Evolutionary conservation across 371 early-diverging fungal genomes (phyloP).

Genomic region (Syncephalastrum contaminatum): DNA sequence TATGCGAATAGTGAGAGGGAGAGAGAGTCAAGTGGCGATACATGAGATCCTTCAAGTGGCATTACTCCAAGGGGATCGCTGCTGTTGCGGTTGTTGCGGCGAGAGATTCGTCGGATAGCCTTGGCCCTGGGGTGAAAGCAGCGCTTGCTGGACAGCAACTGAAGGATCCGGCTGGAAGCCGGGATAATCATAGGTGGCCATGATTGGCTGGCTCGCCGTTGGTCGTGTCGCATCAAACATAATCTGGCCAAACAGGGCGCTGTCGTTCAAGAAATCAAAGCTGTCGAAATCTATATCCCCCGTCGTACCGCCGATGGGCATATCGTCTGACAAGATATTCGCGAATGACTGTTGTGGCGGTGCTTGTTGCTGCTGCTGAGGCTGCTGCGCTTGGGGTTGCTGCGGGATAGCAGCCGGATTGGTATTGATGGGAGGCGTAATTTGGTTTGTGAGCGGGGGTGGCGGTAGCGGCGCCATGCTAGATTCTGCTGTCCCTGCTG

Average conservation of each 20-base stretch:
- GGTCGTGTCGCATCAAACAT: conserved; percentile 34
- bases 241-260: conserved; percentile 46
- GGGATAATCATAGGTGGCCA: conserved; percentile 10
- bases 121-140: too few relatives aligned
- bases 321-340: conserved; percentile 4
- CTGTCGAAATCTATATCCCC: conserved; percentile 38
- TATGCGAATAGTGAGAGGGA: too few relatives aligned
- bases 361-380: conserved; percentile 7
- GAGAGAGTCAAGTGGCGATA: too few relatives aligned
- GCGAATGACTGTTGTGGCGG: conserved; percentile 2
- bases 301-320: background rate
- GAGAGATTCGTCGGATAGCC: too few relatives aligned
- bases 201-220: background rate
- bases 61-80: too few relatives aligned
- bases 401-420: background rate
- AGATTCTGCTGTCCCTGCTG: background rate
- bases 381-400: conserved; percentile 1
- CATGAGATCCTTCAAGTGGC: too few relatives aligned
- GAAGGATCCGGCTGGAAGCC: conserved; percentile 1
- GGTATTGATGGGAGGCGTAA: too few relatives aligned
- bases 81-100: too few relatives aligned
- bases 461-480: conserved; percentile 4
- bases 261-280: conserved; percentile 38
- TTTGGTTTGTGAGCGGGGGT: background rate
- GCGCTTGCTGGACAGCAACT: too few relatives aligned